These are phyloP conservation scores for Penicillium psychrosexuale DNA, from an alignment of 2,329 filamentous ascomycete genomes.

Conservation along the genomic window DNA sequence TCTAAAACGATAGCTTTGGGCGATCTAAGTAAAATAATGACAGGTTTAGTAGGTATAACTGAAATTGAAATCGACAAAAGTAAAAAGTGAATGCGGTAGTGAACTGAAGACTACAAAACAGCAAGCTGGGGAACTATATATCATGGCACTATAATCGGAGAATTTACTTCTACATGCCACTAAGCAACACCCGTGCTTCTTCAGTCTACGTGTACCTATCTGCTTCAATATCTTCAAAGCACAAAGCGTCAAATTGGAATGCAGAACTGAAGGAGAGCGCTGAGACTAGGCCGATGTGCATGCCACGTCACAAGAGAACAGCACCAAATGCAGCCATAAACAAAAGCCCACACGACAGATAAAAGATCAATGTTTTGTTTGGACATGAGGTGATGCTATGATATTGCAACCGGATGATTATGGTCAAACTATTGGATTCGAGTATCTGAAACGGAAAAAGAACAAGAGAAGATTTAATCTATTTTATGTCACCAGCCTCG, in stretches of 20 bases:
- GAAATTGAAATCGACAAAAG: neutral
- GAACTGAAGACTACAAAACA: neutral
- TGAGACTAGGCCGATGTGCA: conserved; percentile 25
- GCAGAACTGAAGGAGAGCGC: conserved; percentile 18
- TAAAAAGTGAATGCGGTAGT: no score
- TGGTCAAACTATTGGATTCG: conserved; percentile 30
- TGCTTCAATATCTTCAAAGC: conserved; percentile 12
- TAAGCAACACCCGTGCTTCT: conserved; percentile 8
- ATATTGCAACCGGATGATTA: conserved; percentile 14
- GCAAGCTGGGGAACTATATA: conserved; percentile 15
- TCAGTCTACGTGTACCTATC: conserved; percentile 32
- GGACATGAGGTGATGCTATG: conserved; percentile 5
- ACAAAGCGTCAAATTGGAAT: conserved; percentile 18
- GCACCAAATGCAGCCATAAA: conserved; percentile 26
- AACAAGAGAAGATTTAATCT: conserved; percentile 27
- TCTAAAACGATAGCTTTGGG: neutral
- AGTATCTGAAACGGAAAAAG: conserved; percentile 24
- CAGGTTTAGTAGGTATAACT: no score
- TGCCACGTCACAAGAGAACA: conserved; percentile 36
- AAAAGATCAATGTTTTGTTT: neutral
- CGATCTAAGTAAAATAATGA: neutral
- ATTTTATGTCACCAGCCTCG: conserved; percentile 53
- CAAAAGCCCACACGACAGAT: neutral
- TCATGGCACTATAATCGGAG: conserved; percentile 2
- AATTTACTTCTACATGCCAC: conserved; percentile 11